Evolutionary conservation across 2,329 filamentous ascomycete genomes (phyloP), one percentile per base, ranked within the genome.

Genomic region (Knufia petricola): DNA sequence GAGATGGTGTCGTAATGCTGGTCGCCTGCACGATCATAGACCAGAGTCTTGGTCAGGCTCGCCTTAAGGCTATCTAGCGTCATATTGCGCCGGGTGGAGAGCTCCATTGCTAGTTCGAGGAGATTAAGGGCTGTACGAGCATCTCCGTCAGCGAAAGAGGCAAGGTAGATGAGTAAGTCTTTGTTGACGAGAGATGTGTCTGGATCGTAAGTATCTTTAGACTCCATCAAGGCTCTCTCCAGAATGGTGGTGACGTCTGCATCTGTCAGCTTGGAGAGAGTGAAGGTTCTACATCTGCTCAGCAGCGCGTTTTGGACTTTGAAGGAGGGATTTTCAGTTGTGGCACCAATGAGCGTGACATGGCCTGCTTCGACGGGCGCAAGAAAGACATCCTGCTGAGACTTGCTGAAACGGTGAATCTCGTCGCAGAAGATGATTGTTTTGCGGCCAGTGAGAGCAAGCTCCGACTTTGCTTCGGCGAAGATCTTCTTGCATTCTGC

Each of bases 341-440:
- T 98, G 4, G 92, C 92, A 9, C 89, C 92, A 52, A 96, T 92
- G 24, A 98, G 73, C 0, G 87, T 95, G 55, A 98, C 83, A 23
- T 85, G 85, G 4, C 92, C 92, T 1, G 82, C 82, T 67, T 98
- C 92, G 19, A 96, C 90, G 0, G 90, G 90, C 13, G 84, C 87
- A 1, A 98, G 72, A 58, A 96, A 96, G 1, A 95, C 85, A 66
- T 96, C 92, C 63, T 98, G 92, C 64, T 96, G 92, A 0, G 82
- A 76, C 67, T 95, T 95, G 58, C 78, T 85, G 71, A 95, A 95
- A 23, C 90, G 73, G 66, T 95, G 88, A 41, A 95, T 92, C 71
- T 96, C 92, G 68, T 98, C 92, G 69, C 90, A 95, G 65, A 98
- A 98, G 55, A 98, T 81, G 55, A 98, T 94, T 0, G 92, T 96